Evolutionary conservation across 345 rosid genomes (phyloP).

Genomic region (Eucalyptus sp.): DNA sequence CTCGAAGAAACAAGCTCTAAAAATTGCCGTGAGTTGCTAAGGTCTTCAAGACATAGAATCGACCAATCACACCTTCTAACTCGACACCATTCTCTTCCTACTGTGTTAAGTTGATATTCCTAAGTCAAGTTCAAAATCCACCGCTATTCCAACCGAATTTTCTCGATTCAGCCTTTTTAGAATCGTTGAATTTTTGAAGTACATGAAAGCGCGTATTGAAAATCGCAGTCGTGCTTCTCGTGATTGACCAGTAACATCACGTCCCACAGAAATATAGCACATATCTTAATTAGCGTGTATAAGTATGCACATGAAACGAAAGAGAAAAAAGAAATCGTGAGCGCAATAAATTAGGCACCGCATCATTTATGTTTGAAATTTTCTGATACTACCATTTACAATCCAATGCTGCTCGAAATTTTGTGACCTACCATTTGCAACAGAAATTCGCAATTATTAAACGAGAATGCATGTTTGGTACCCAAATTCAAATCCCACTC

Average conservation of each 20-base stretch:
- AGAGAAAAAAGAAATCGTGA: background rate
- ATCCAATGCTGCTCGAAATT: background rate
- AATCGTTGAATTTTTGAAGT: background rate
- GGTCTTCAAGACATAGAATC: background rate
- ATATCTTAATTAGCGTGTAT: background rate
- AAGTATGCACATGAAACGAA: background rate
- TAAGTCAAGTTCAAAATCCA: background rate
- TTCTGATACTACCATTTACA: background rate
- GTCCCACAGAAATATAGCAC: background rate
- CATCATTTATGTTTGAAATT: background rate
- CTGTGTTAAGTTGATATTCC: background rate
- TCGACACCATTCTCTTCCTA: background rate
- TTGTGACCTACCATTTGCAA: background rate
- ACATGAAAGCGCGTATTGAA: accelerated
- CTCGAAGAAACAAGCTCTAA: background rate
- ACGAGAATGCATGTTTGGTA: background rate
- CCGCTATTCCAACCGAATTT: background rate
- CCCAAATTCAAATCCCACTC: background rate
- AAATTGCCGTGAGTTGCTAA: background rate
- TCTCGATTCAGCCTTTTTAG: background rate
- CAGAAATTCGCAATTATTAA: background rate
- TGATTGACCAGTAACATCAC: background rate
- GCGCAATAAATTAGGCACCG: background rate
- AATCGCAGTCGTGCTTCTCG: accelerated
- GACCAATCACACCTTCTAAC: background rate